Conservation (phyloP, 371 early-diverging fungal species). For the Mucor piriformis region DNA sequence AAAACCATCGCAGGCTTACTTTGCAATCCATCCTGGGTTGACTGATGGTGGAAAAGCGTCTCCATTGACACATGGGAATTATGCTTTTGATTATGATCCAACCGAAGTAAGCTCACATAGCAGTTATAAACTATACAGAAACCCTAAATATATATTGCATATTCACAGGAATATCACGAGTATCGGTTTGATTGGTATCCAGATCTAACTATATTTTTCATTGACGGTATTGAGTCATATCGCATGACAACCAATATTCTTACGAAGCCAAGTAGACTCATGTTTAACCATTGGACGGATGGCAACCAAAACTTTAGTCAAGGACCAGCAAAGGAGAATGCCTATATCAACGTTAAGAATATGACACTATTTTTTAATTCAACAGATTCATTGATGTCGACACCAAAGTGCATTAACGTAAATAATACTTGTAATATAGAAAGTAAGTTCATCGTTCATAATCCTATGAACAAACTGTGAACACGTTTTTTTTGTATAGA, state of each 20-base stretch:
- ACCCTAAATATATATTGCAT: not conserved
- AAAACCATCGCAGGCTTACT: conserved; percentile 34
- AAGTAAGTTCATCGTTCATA: not conserved
- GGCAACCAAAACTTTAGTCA: conserved; percentile 48
- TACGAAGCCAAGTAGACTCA: conserved; percentile 30
- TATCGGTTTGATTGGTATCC: conserved; percentile 56
- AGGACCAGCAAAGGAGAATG: conserved; percentile 32
- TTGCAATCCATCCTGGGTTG: conserved; percentile 47
- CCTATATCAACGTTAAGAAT: conserved; percentile 33
- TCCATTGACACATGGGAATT: conserved; percentile 32
- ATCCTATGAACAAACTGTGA: not conserved
- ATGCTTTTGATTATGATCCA: conserved; percentile 29
- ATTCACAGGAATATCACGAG: conserved; percentile 42
- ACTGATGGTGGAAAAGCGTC: conserved; percentile 42
- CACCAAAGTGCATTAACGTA: not conserved
- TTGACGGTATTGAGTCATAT: conserved; percentile 34
- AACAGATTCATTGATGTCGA: conserved; percentile 1
- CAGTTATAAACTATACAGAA: conserved; percentile 21
- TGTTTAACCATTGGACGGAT: conserved; percentile 56
- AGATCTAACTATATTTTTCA: conserved; percentile 25
- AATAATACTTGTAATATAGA: not conserved
- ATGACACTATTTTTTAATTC: conserved; percentile 48
- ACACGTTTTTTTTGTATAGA: not conserved
- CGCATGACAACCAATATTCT: conserved; percentile 36
- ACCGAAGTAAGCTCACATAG: not conserved